Base-by-base conservation (phyloP, 257 asterid genomes). In the Marsdenia floribunda region DNA sequence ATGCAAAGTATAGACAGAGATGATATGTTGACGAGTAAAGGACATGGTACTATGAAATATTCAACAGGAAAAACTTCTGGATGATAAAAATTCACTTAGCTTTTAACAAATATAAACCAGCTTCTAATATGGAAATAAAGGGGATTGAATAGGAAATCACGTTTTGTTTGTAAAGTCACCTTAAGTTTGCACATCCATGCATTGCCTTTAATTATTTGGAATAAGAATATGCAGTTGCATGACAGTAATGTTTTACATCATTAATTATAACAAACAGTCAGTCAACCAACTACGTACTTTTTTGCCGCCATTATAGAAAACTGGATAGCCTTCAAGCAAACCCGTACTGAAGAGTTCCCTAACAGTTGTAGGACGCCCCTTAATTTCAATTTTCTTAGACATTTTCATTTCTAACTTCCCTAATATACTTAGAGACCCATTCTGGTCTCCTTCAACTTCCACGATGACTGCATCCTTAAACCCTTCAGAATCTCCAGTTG, bases 261-360 rank as follows among this genome's bases (percentile, higher is more conserved):
- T 49, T 8, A 46, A 71, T n/a, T 35, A 37, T 21, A 53, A 42
- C 47, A 59, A 70, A 52, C 7, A 16, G 47, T 21, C 44, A 55
- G 42, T 64, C 38, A 14, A 15, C 53, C 12, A 19, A 46, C 64
- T 46, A 55, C 21, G 9, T 89, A 95, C 98, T 96, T 89, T 90
- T 80, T 91, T 89, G 79, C 98, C 99, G 63, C 94, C 99, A 77
- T 95, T 92, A 87, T 95, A 95, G 86, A 95, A 88, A 85, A 95
- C 98, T 7, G 97, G 97, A 79, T 95, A 92, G 58, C 97, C 99
- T 86, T 95, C 99, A 12, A 95, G 86, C 76, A 89, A 82, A 33
- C 98, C 99, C 9, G 99, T 95, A 86, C 85, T 91, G 33, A 95
- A 90, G 71, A 95, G 98, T 87, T 95, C 98, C 60, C 87, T 85